Percentiles rank a stretch among this genome's conserved stretches.
Conservation (phyloP, 2,329 filamentous ascomycete genomes). For the Lachnellula occidentalis region DNA sequence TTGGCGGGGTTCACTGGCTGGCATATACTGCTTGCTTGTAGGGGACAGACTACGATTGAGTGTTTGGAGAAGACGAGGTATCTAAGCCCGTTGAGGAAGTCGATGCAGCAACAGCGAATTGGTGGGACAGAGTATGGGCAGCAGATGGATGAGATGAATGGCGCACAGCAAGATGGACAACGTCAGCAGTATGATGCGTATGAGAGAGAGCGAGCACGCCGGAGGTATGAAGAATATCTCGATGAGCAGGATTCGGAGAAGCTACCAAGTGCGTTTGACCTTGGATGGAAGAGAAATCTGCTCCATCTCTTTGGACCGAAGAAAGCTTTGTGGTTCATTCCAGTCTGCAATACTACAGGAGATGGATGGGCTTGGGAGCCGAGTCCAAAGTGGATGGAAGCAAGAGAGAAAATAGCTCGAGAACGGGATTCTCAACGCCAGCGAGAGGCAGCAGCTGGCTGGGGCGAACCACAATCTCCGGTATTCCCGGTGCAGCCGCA, state of each 20-base stretch:
- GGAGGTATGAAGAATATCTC: conserved; percentile 73
- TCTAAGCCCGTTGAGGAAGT: conserved; percentile 69
- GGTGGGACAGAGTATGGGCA: conserved; percentile 55
- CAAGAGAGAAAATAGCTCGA: conserved; percentile 54
- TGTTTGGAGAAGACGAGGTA: conserved; percentile 95
- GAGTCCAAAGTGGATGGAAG: conserved; percentile 70
- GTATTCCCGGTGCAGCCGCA: conserved; percentile 6
- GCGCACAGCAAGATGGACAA: conserved; percentile 12
- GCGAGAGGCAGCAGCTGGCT: conserved; percentile 61
- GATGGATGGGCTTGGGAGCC: conserved; percentile 96
- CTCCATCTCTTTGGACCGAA: conserved; percentile 73
- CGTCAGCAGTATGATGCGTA: conserved; percentile 40
- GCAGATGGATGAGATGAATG: conserved; percentile 64
- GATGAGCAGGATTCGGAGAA: conserved; percentile 85
- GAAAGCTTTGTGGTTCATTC: conserved; percentile 70
- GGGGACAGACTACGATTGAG: conserved; percentile 90
- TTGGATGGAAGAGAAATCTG: conserved; percentile 77
- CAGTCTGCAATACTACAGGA: conserved; percentile 78
- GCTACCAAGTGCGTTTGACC: conserved; percentile 88
- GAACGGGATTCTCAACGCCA: conserved; percentile 56
- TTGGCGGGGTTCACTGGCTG: conserved; percentile 84
- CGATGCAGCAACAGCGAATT: conserved; percentile 58
- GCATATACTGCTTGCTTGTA: conserved; percentile 77
- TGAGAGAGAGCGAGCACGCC: conserved; percentile 59
- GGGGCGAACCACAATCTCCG: conserved; percentile 42